Evolutionary conservation across 345 rosid species (phyloP).

Genomic region (Ceriops decandra): DNA sequence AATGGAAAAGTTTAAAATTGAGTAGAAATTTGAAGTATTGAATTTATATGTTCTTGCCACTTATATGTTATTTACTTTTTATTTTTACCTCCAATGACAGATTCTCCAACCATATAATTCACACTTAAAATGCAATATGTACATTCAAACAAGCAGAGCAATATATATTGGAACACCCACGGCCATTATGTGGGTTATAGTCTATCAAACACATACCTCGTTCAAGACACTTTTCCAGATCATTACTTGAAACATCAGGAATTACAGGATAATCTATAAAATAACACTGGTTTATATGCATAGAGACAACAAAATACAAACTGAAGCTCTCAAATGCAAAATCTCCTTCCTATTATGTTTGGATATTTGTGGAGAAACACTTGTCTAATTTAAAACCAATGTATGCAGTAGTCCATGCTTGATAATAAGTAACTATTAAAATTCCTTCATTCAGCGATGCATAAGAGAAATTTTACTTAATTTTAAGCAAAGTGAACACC

Average conservation of each 20-base stretch:
- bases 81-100: too few species aligned
- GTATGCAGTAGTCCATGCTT: neutral
- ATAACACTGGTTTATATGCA: neutral
- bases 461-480: neutral
- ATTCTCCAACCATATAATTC: too few species aligned
- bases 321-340: neutral
- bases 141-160: neutral
- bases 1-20: too few species aligned
- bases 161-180: neutral
- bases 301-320: neutral
- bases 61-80: too few species aligned
- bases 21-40: too few species aligned
- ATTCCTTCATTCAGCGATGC: neutral
- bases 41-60: too few species aligned
- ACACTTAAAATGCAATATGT: too few species aligned
- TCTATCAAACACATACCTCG: neutral
- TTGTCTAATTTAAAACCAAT: conserved; percentile 7
- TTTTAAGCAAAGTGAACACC: neutral
- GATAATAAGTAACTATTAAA: neutral
- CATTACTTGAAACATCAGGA: neutral
- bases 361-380: conserved; percentile 4
- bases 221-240: neutral
- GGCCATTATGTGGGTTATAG: neutral
- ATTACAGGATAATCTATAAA: neutral
- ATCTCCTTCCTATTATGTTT: neutral